Conservation (phyloP, 1,284 basidiomycete genomes). For the Xerocomus nothofagi region DNA sequence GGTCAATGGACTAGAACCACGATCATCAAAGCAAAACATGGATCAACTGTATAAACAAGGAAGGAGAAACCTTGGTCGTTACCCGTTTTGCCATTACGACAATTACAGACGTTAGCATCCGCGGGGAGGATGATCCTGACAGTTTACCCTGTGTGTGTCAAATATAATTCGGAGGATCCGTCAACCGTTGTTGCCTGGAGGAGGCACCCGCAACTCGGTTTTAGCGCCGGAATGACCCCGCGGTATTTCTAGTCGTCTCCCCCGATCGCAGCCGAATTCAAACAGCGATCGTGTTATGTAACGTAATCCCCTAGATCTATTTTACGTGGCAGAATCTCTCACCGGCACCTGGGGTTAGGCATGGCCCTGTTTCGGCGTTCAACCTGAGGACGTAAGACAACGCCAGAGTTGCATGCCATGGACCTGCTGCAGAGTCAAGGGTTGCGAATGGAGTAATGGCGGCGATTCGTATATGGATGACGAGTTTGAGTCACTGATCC, state of each 20-base stretch:
- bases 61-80: not conserved
- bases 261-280: not conserved
- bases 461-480: not conserved
- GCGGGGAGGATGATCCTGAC: not conserved
- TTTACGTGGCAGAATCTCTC: not conserved
- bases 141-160: not conserved
- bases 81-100: conserved; percentile 13
- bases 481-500: no score
- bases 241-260: not conserved
- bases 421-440: not conserved
- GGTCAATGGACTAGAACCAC: not conserved
- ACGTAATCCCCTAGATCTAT: no score
- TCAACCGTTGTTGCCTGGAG: not conserved
- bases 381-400: not conserved
- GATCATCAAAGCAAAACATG: not conserved
- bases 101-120: conserved; percentile 1
- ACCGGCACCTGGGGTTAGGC: not conserved
- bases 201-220: not conserved
- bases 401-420: not conserved
- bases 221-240: not conserved
- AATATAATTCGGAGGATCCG: not conserved
- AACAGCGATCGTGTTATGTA: conserved; percentile 2
- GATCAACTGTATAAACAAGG: not conserved
- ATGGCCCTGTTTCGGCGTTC: not conserved
- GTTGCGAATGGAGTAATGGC: no score